Evolutionary conservation across 192 early-diverging fungal genomes (phyloP), one percentile per base, ranked within the genome.

Genomic region (Backusella tuberculispora): DNA sequence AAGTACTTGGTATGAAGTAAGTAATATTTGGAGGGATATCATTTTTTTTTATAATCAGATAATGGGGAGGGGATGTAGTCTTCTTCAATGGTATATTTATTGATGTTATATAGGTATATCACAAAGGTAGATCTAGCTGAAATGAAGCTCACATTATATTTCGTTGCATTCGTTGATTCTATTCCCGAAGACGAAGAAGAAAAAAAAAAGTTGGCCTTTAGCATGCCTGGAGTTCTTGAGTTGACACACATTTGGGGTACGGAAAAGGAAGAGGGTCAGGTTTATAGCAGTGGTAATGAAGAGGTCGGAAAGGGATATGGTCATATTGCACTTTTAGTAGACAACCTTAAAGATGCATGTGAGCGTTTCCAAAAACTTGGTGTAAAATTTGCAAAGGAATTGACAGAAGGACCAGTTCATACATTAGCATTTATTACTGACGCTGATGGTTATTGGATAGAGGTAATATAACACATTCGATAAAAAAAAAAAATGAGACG

Each of bases 1-100:
- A 60, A 12, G 21, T 60, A 12, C 53, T 60, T 60, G 53, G 53
- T 60, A 60, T 60, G 53, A 60, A 60, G 53, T 60, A 60, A 60
- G 53, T 26, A 60, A 1, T 26, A 13, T 26, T 60, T 26, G 53
- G 8, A 34, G 2, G 29, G 29, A 34, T 34, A 34, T 0, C 29
- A 2, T 34, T 34, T 34, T 34, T 34, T 34, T 34, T 34, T 34
- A 34, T 34, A 2, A 2, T 34, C 29, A 34, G 2, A 34, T 34
- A 34, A 34, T 34, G 29, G 29, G 29, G 29, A 0, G 29, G 29
- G 29, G 2, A 0, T 34, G 29, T n/a, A n/a, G n/a, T n/a, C n/a
- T n/a, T 34, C 29, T 1, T 34, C 29, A 34, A 34, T 34, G 29
- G 29, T 2, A 34, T 34, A 34, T 34, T 34, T 34, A 34, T 34